These are phyloP conservation scores for Colletotrichum viniferum DNA, from an alignment of 2,329 filamentous ascomycete species.

Conservation along the genomic window DNA sequence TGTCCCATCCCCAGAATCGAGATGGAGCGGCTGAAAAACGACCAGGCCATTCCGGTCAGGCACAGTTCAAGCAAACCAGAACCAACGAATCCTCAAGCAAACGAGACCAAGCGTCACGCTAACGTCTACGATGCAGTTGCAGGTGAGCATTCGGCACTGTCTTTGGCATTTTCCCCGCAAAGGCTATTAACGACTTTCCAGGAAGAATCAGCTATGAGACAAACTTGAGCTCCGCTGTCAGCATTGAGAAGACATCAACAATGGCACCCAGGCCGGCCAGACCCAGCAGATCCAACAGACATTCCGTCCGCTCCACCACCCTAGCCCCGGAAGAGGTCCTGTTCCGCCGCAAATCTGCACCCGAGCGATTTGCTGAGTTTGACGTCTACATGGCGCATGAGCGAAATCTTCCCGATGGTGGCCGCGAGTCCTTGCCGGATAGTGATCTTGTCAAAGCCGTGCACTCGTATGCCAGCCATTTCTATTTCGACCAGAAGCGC, in stretches of 20 bases:
- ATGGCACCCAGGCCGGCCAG: neutral
- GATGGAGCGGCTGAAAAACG: neutral
- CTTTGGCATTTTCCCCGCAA: neutral
- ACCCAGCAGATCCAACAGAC: constrained; percentile 21
- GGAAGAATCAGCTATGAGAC: constrained; percentile 13
- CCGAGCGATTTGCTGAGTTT: constrained; percentile 70
- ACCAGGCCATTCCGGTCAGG: neutral
- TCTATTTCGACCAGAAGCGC: constrained; percentile 53
- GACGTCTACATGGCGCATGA: constrained; percentile 74
- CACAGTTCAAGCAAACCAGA: neutral
- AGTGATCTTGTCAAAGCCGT: constrained; percentile 73
- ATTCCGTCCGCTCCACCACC: constrained; percentile 33
- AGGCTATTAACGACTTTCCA: neutral
- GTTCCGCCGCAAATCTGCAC: constrained; percentile 68
- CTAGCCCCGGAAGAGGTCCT: constrained; percentile 74
- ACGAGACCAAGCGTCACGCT: constrained; percentile 34
- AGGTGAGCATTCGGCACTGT: constrained; percentile 48
- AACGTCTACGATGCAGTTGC: constrained; percentile 78
- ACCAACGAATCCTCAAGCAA: neutral
- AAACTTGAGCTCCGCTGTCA: neutral
- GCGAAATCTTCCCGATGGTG: constrained; percentile 51
- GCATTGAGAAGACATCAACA: neutral
- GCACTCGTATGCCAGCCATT: constrained; percentile 71
- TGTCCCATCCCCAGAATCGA: neutral
- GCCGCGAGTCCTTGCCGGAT: constrained; percentile 61